Conservation (phyloP, 768 basidiomycete genomes). For the Dentipellis sp. region DNA sequence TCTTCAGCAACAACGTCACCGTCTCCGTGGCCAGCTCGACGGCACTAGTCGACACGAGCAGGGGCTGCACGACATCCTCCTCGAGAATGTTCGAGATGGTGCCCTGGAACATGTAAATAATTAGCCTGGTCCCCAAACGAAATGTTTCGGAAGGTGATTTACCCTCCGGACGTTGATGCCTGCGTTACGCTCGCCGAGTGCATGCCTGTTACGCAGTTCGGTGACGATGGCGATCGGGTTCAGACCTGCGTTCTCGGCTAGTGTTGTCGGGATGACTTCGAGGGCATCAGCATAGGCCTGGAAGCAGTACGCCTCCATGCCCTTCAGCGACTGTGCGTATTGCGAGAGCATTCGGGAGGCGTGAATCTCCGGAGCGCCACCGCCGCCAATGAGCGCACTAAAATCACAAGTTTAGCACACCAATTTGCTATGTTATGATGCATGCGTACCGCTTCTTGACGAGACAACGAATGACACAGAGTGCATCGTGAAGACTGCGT, state of each 20-base stretch:
- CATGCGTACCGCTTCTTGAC: constrained; percentile 87
- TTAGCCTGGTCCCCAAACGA: not conserved
- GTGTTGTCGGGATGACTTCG: constrained; percentile 94
- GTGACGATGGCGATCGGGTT: constrained; percentile 99
- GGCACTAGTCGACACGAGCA: constrained; percentile 92
- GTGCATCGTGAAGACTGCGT: constrained; percentile 93
- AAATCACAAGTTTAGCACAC: not conserved
- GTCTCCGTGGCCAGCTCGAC: constrained; percentile 95
- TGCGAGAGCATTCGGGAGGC: constrained; percentile 87
- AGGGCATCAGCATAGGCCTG: constrained; percentile 96
- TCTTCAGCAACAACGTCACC: constrained; percentile 91
- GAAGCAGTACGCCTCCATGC: constrained; percentile 99
- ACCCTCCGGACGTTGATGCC: constrained; percentile 99
- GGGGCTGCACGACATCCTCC: constrained; percentile 94
- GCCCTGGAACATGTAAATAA: constrained; percentile 42
- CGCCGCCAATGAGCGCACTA: constrained; percentile 90
- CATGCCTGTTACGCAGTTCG: constrained; percentile 93
- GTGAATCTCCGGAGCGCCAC: constrained; percentile 97
- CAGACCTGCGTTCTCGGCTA: constrained; percentile 97
- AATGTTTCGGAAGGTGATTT: constrained; percentile 18
- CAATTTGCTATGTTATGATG: not conserved
- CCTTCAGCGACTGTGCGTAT: constrained; percentile 86
- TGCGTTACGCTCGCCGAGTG: constrained; percentile 86
- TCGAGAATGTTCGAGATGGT: constrained; percentile 95
- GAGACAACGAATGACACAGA: constrained; percentile 97